Base-by-base conservation (phyloP, 805 yeast species). In the Citeromyces matritensis region DNA sequence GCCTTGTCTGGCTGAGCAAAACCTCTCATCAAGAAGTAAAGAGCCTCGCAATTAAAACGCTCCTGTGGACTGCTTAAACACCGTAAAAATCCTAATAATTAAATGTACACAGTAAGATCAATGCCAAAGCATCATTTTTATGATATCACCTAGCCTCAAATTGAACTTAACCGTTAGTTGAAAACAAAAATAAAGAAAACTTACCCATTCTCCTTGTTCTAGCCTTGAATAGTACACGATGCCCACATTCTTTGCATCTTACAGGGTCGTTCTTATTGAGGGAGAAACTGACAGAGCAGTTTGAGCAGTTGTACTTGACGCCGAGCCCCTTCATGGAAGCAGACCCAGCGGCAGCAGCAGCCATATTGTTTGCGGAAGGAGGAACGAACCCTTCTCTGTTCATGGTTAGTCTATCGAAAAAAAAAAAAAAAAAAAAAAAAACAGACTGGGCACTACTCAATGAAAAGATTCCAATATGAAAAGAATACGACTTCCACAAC, bases 231-330 rank as follows among this genome's bases (percentile, higher is more conserved):
- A 91, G 64, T 37, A 91, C 96, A 61, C 98, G 79, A 62, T 91
- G 97, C 40, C 98, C 98, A 59, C 98, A 91, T 44, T 86, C 94
- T 59, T 85, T 86, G 62, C 98, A 91, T 63, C 97, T 81, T 41
- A 91, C 94, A 21, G 97, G 94, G 55, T 91, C 98, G 43, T 81
- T 83, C 59, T 88, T 84, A 33, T 84, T 76, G 42, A 91, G 69
- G 3, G 94, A 73, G 44, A 86, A 79, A 33, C 78, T 75, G 34
- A 86, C 72, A 6, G 96, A 94, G 59, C 98, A 91, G 62, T 84
- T 91, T 28, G 97, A 95, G 58, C 98, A 88, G 51, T 85, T 76
- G 59, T 88, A 88, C 48, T 80, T 82, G 44, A 85, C 91, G 35
- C 95, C 94, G 47, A 76, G 77, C 36, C 76, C 73, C 51, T 77